Base-by-base conservation (phyloP, 1,139 yeast genomes). In the Taiozyma sp. region DNA sequence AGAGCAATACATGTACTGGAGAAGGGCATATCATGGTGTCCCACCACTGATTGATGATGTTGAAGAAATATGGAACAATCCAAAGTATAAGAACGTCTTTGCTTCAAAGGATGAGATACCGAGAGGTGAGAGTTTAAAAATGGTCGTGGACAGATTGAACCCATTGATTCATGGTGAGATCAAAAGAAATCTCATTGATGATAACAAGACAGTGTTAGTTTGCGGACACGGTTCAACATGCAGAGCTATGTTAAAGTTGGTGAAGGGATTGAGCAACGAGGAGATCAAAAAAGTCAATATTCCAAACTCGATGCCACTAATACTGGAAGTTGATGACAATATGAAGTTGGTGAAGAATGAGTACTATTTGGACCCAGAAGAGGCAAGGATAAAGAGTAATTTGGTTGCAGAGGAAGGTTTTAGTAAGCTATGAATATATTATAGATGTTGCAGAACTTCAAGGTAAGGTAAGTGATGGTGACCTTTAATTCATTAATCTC, bases 191-290 rank as follows among this genome's bases (percentile, higher is more conserved):
- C 61, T 77, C 13, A 53, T 60, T 34, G 66, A 73, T 46, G 67
- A 75, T 45, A 66, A 74, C 46, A 56, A 54, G 38, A 76, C 79
- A 1, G 83, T 85, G 7, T 60, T 87, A 32, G 71, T 87, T 39
- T 87, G 84, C 10, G 86, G 89, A 1, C 96, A 87, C 67, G 96
- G 96, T 3, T 81, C 88, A 47, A 79, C 87, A 5, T 88, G 85
- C 4, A 72, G 96, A 56, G 83, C 90, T 24, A 69, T 86, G 39
- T 73, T 85, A 51, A 86, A 85, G 61, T 71, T 81, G 49, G 62
- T 87, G 43, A 79, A 79, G 55, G 69, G 71, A 4, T 78, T 86
- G 4, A 73, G 79, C 45, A 88, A 84, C 60, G 75, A 75, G n/a
- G 84, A 80, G 51, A 86, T 87, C 48, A 78, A 83, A 53, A 73